phyloP scores from a whole-genome alignment of 73 alveolate genomes.

The Effrenium voratum region DNA sequence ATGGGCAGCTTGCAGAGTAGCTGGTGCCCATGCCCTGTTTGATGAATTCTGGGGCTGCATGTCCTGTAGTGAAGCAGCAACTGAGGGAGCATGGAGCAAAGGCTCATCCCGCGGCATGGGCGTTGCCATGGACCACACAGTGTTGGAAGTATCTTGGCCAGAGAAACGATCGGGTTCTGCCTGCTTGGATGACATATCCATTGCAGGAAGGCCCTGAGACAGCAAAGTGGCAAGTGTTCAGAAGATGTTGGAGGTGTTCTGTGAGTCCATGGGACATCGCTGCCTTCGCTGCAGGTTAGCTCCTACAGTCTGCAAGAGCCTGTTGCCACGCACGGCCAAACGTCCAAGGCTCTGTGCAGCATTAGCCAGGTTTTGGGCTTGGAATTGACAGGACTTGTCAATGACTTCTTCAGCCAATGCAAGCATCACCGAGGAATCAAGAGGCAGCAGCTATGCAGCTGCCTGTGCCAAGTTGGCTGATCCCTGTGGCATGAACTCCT shows the following conservation, averaged over 20 bases:
- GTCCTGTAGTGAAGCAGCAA: neutral
- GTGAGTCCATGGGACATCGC: slow-evolving; percentile 24
- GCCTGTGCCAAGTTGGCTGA: slow-evolving; percentile 30
- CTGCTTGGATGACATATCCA: neutral
- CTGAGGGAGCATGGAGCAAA: neutral
- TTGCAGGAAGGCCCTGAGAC: neutral
- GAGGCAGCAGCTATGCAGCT: neutral
- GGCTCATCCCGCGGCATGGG: slow-evolving; percentile 23
- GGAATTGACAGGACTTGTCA: neutral
- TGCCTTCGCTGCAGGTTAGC: neutral
- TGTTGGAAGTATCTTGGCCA: slow-evolving; percentile 50
- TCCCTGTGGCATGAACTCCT: slow-evolving; percentile 54
- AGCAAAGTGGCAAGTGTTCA: slow-evolving; percentile 21
- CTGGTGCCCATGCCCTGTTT: neutral
- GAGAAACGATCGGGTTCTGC: neutral
- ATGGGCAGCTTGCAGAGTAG: neutral
- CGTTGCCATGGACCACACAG: neutral
- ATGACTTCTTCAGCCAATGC: neutral
- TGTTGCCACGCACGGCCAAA: neutral
- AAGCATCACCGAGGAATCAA: neutral
- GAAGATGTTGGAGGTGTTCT: slow-evolving; percentile 40
- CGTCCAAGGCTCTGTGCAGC: slow-evolving; percentile 10
- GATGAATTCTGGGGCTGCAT: slow-evolving; percentile 64
- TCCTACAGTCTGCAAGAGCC: slow-evolving; percentile 26
- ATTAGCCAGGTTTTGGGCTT: slow-evolving; percentile 54